phyloP scores from a whole-genome alignment of 768 basidiomycete genomes.

The Suillus brevipes region DNA sequence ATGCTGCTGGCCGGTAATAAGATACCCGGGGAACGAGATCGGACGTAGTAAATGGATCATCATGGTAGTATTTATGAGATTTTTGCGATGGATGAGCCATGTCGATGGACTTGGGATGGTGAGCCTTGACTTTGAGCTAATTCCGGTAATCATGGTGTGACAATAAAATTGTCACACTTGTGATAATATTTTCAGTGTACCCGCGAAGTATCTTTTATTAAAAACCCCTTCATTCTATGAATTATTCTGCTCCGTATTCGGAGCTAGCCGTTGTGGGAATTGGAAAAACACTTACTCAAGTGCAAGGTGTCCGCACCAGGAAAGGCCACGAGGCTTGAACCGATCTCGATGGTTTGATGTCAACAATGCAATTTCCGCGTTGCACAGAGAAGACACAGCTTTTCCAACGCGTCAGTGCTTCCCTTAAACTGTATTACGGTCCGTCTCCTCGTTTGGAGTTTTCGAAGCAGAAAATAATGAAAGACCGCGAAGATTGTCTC shows the following conservation, averaged over 20 bases:
- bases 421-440: conserved; percentile 12
- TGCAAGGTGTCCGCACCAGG: conserved; percentile 17
- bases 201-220: too few relatives aligned
- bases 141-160: background rate
- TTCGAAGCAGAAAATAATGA: conserved; percentile 13
- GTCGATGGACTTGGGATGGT: too few relatives aligned
- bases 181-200: too few relatives aligned
- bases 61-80: conserved; percentile 5
- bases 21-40: conserved; percentile 12
- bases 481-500: conserved; percentile 31
- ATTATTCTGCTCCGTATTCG: conserved; percentile 4
- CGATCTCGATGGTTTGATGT: conserved; percentile 11
- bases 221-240: too few relatives aligned
- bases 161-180: too few relatives aligned
- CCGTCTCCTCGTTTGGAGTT: conserved; percentile 21
- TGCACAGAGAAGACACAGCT: conserved; percentile 23
- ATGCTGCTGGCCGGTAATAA: conserved; percentile 28
- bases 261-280: conserved; percentile 19
- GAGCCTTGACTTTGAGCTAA: too few relatives aligned
- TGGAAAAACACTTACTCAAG: conserved; percentile 18
- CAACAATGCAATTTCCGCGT: conserved; percentile 34
- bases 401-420: conserved; percentile 14
- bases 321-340: conserved; percentile 23
- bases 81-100: conserved; percentile 8
- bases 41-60: conserved; percentile 5